Evolutionary conservation across 306 rosid genomes (phyloP), one percentile per base, ranked within the genome.

Genomic region (Fragaria ananassa): DNA sequence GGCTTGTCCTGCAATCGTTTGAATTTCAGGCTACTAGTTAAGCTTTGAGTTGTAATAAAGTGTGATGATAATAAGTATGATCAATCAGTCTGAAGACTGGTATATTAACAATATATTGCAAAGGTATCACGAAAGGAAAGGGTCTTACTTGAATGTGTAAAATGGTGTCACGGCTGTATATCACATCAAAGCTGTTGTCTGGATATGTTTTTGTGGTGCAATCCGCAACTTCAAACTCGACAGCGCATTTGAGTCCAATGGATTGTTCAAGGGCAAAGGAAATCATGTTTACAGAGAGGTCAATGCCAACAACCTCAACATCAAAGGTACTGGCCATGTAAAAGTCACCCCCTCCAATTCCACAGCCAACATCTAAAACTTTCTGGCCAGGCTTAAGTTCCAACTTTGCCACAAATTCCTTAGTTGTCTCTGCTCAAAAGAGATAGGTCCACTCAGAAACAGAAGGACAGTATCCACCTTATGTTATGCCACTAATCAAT

Each of bases 291-390:
- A 95, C 79, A 25, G 99, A 95, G 64, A 92, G 96, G 85, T 95
- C 99, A 54, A 95, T 87, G 54, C 97, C 99, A 29, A 92, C 89
- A 57, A 92, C 97, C 80, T 92, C 97, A 17, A 85, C 97, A 72
- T 88, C 91, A 76, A 85, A 95, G 27, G 85, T 91, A 71, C 82
- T 85, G 41, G 97, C 97, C 97, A 95, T 90, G 86, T 95, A 95
- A 64, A 92, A 92, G 82, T 92, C 99, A 60, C 97, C 97, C 51
- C 97, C 99, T 42, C 99, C 99, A 69, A 85, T 91, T 69, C 99
- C 99, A 82, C 99, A 95, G 65, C 99, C 97, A 68, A 95, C 97
- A 84, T 95, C 99, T 13, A 95, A 85, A 69, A 95, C 93, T 76
- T 88, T 89, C 86, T 92, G 97, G 34, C 90, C 93, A 70, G 93